A percentile compares a stretch with the other conserved stretches of the same genome.
Conservation (phyloP, 768 basidiomycete genomes). For the Tylopilus subfusipes region DNA sequence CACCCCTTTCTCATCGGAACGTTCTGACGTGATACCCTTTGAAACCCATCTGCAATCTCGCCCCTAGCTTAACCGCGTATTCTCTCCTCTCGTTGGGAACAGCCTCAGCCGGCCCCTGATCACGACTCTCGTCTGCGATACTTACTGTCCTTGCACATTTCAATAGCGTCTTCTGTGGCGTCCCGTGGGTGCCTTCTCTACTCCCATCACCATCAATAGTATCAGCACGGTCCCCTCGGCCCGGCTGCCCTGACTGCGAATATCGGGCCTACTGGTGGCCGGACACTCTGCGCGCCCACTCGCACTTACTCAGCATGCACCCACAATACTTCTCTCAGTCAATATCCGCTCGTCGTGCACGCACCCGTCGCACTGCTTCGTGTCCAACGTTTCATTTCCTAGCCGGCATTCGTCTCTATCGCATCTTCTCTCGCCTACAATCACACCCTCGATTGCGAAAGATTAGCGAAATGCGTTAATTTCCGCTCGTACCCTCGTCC, state of each 20-base stretch:
- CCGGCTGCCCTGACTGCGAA: neutral
- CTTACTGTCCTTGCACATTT: too few species aligned
- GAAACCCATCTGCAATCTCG: too few species aligned
- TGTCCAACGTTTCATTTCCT: constrained; percentile 1
- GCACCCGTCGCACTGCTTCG: neutral
- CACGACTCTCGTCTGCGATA: neutral
- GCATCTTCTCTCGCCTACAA: constrained; percentile 11
- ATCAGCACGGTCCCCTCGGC: neutral
- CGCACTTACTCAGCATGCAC: neutral
- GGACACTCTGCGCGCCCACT: neutral
- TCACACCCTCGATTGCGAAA: constrained; percentile 16
- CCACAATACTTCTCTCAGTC: neutral
- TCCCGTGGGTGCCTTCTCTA: constrained; percentile 5
- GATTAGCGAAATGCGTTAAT: constrained; percentile 18
- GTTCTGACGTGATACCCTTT: too few species aligned
- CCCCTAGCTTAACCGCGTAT: neutral
- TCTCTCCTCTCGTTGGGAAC: neutral
- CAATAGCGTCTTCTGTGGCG: neutral
- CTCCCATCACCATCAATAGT: neutral
- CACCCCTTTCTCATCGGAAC: neutral
- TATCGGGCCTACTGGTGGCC: neutral
- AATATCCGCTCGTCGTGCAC: constrained; percentile 3
- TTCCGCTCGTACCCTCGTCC: constrained; percentile 14
- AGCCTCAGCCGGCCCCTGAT: too few species aligned
- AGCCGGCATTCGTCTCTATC: neutral